Evolutionary conservation across 2,329 filamentous ascomycete genomes (phyloP).

Genomic region (Paraphoma sp.): DNA sequence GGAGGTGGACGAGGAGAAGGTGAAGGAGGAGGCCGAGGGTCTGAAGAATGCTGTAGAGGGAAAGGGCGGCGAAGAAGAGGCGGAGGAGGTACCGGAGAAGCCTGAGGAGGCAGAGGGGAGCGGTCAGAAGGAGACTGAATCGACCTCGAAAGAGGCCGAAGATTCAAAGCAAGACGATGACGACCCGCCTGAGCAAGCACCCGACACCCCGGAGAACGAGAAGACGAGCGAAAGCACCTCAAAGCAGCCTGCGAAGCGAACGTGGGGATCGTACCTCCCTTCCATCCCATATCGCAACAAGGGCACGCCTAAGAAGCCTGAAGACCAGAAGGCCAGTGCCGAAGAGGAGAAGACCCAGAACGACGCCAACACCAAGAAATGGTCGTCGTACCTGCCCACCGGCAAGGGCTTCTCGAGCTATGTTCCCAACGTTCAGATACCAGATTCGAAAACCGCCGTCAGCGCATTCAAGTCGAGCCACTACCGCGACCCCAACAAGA

Average conservation of each 20-base stretch:
- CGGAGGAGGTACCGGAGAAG: not conserved
- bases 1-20: slow-evolving; percentile 33
- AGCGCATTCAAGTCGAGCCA: slow-evolving; percentile 55
- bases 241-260: slow-evolving; percentile 35
- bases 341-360: slow-evolving; percentile 41
- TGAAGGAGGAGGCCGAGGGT: slow-evolving; percentile 30
- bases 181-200: slow-evolving; percentile 40
- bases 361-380: slow-evolving; percentile 49
- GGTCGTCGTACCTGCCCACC: slow-evolving; percentile 56
- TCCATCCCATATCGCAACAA: slow-evolving; percentile 47
- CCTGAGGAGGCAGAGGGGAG: slow-evolving; percentile 1
- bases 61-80: slow-evolving; percentile 11
- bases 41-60: slow-evolving; percentile 27
- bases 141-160: not conserved
- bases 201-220: slow-evolving; percentile 31
- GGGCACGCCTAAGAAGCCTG: slow-evolving; percentile 20
- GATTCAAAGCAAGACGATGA: slow-evolving; percentile 9
- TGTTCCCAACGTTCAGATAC: slow-evolving; percentile 49
- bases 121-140: slow-evolving; percentile 1
- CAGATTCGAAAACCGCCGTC: slow-evolving; percentile 49
- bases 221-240: slow-evolving; percentile 19
- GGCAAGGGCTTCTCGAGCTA: slow-evolving; percentile 57
- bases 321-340: slow-evolving; percentile 28
- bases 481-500: slow-evolving; percentile 55
- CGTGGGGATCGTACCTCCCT: slow-evolving; percentile 49